Conservation (phyloP, 2,329 filamentous ascomycete genomes). For the Epichloe uncinata region DNA sequence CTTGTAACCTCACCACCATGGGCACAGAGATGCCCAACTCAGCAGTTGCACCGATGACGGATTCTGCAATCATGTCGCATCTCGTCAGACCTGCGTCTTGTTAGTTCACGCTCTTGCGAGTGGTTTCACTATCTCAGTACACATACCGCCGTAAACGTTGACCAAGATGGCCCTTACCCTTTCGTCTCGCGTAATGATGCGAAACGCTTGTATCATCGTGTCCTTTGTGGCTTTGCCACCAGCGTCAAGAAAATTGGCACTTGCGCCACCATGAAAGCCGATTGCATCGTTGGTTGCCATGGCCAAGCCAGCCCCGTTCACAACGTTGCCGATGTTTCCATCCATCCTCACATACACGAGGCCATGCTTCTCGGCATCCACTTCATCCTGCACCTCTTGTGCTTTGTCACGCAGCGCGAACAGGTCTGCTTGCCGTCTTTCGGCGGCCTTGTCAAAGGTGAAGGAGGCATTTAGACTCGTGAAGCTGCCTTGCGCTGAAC, state of each 20-base stretch:
- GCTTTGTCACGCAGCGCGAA: slow-evolving; percentile 23
- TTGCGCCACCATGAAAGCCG: slow-evolving; percentile 48
- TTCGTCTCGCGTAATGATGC: slow-evolving; percentile 56
- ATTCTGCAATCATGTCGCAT: slow-evolving; percentile 38
- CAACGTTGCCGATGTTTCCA: slow-evolving; percentile 63
- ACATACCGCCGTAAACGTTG: slow-evolving; percentile 37
- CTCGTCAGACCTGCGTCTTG: slow-evolving; percentile 28
- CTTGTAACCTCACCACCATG: slow-evolving; percentile 32
- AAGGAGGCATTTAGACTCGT: slow-evolving; percentile 25
- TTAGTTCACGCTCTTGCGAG: neutral
- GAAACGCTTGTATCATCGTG: slow-evolving; percentile 67
- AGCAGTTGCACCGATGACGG: slow-evolving; percentile 28
- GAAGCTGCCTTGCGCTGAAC: slow-evolving; percentile 17
- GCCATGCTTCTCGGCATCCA: slow-evolving; percentile 40
- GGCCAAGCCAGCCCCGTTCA: slow-evolving; percentile 79
- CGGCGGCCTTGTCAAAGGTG: slow-evolving; percentile 34
- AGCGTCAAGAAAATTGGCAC: slow-evolving; percentile 79
- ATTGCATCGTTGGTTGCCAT: slow-evolving; percentile 87
- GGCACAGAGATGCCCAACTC: slow-evolving; percentile 26
- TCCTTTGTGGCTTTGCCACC: slow-evolving; percentile 76
- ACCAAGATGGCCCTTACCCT: slow-evolving; percentile 55
- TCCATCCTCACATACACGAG: slow-evolving; percentile 63
- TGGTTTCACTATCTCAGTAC: neutral
- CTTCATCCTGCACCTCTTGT: slow-evolving; percentile 21
- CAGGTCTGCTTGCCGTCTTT: slow-evolving; percentile 25